A percentile compares a stretch with the other conserved stretches of the same genome.
Evolutionary conservation across 1,284 basidiomycete genomes (phyloP).

Genomic region (Leccinum subatratum): DNA sequence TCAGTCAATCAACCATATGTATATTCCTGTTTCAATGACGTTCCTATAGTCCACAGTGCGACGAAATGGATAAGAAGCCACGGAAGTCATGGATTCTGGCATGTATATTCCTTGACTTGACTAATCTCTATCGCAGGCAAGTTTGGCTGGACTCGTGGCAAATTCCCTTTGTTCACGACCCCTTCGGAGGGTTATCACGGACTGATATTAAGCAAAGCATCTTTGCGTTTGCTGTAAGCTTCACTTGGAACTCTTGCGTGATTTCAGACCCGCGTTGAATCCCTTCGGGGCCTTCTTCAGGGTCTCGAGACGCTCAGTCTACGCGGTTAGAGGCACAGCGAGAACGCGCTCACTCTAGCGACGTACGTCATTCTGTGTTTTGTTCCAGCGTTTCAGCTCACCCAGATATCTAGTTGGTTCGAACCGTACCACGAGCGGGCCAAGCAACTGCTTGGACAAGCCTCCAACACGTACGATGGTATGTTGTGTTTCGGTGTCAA

Average conservation of each 20-base stretch:
- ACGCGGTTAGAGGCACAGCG: slow-evolving; percentile 69
- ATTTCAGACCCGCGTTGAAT: slow-evolving; percentile 72
- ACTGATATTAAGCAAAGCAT: slow-evolving; percentile 66
- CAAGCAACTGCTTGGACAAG: too few relatives aligned
- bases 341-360: slow-evolving; percentile 74
- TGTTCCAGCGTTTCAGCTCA: background rate
- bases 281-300: slow-evolving; percentile 81
- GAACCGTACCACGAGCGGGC: slow-evolving; percentile 47
- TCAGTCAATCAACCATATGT: slow-evolving; percentile 27
- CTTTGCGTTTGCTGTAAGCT: slow-evolving; percentile 77
- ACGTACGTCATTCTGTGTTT: slow-evolving; percentile 35
- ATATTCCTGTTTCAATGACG: background rate
- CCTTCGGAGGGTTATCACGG: slow-evolving; percentile 86
- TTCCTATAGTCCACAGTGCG: slow-evolving; percentile 64
- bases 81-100: slow-evolving; percentile 79
- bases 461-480: too few relatives aligned
- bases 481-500: too few relatives aligned
- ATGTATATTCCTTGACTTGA: slow-evolving; percentile 59
- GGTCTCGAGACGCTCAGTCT: slow-evolving; percentile 85
- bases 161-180: slow-evolving; percentile 79
- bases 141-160: slow-evolving; percentile 78
- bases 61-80: slow-evolving; percentile 93
- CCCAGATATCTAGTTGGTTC: slow-evolving; percentile 45
- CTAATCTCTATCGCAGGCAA: slow-evolving; percentile 60
- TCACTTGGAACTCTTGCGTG: slow-evolving; percentile 72